Evolutionary conservation across 768 basidiomycete species (phyloP), one percentile per base, ranked within the genome.

Genomic region (Paxillus ammoniavirescens): DNA sequence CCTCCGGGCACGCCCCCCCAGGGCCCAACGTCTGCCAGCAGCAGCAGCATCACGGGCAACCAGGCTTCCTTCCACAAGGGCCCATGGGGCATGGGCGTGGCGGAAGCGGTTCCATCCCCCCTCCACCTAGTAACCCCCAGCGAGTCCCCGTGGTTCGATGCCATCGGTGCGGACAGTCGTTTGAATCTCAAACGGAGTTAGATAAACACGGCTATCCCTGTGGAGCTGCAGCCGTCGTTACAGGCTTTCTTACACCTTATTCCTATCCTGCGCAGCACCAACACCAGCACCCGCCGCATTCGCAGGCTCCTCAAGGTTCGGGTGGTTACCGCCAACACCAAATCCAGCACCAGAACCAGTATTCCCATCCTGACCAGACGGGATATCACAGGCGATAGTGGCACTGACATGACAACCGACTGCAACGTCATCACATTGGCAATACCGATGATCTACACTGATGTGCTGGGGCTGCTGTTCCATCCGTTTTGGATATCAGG

Each of bases 131-230:
- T 36, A 28, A 13, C 44, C 13, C 48, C 17, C 37, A 48, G 28
- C 2, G 37, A 28, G 5, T 33, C 8, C 2, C 45, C 35, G 8
- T 18, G 13, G 41, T 45, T 15, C 42, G 18, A 15, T 66, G 64
- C 38, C 18, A 31, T 36, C 64, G 61, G n/a, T 64, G 63, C n/a
- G 28, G 21, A 23, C 26, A 53, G 3, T n/a, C 14, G 2, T 57
- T 58, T 21, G 5, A 37, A 18, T 55, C 55, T 17, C 58, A 49
- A 6, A 21, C 35, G 23, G 61, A 58, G 8, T 38, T 58, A 3
- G 49, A 49, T 23, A 14, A 13, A n/a, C 58, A 66, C 35, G 38
- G 43, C 10, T 4, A 54, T 13, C 47, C 40, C n/a, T 63, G 64
- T 47, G 58, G 61, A 8, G 55, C 44, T 8, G 49, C 44, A 8